Conservation (phyloP, 1,139 yeast species). For the Scheffersomyces titani region DNA sequence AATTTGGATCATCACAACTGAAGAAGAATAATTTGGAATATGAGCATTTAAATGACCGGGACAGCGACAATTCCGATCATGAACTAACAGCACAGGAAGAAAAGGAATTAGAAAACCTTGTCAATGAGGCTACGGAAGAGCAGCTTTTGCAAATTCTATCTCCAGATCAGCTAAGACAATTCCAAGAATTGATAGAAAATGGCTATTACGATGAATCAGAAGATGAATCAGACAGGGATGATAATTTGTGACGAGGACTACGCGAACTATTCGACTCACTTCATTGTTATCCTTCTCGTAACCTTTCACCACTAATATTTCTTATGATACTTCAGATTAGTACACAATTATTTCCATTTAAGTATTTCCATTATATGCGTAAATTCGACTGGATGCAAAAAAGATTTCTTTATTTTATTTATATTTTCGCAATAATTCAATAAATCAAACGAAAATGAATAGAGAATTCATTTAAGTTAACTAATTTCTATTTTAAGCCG, state of each 20-base stretch:
- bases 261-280: not conserved
- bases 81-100: conserved; percentile 8
- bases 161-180: conserved; percentile 7
- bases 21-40: not conserved
- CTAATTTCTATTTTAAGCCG: no score
- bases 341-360: not conserved
- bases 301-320: not conserved
- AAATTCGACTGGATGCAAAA: no score
- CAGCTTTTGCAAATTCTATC: conserved; percentile 4
- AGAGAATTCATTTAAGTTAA: no score
- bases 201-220: not conserved
- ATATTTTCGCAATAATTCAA: no score
- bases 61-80: conserved; percentile 5
- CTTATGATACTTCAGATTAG: not conserved
- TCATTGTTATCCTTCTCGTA: not conserved
- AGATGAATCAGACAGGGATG: not conserved
- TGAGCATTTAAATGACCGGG: conserved; percentile 1
- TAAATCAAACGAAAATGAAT: no score
- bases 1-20: not conserved
- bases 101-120: conserved; percentile 4
- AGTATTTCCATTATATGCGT: not conserved
- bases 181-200: conserved; percentile 2
- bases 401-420: no score
- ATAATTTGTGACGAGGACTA: not conserved
- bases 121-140: conserved; percentile 4